Evolutionary conservation across 2,329 filamentous ascomycete genomes (phyloP), one percentile per base, ranked within the genome.

Genomic region (Ceratocystis lukuohia): DNA sequence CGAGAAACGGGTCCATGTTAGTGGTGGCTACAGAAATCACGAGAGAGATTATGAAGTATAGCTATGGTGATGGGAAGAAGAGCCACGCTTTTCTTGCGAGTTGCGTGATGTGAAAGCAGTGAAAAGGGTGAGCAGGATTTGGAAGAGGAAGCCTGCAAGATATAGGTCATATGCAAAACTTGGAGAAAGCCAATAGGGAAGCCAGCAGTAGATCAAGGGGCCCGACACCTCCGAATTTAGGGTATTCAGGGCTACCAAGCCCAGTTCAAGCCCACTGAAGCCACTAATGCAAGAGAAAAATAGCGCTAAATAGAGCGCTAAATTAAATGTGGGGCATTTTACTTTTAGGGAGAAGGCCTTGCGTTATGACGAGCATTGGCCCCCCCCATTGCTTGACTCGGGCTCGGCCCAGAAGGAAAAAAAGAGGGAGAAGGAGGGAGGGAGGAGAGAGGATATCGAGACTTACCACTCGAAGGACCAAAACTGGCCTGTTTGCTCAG

Each of bases 1-100:
- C 22, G 41, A 48, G 28, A 50, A 61, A 61, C 7, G 56, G 15
- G 4, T 65, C 48, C 37, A 65, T 65, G 64, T 65, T 65, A 65
- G 64, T 25, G n/a, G 28, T 2, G 6, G 8, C 41, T 37, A 6
- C 20, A 30, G 6, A 65, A 53, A 28, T 25, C 10, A 12, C 2
- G n/a, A 10, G 46, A 20, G 17, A 48, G 5, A 48, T 22, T 7
- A 10, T 6, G 2, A 62, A 17, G 6, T 12, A 22, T 22, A 30
- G 3, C 0, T 30, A 17, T 33, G 33, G 10, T 8, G 53, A 59
- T 33, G 12, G 30, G 7, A 37, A 25, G 30, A 7, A 15, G 30
- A 17, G 8, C 5, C 22, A 30, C 28, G 53, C 22, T 12, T 12
- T 41, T 41, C 37, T 3, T 41, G 10, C 10, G 15, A 12, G 10